These are phyloP conservation scores for Solanum corneliomulleri DNA, from an alignment of 257 asterid genomes.

Conservation along the genomic window DNA sequence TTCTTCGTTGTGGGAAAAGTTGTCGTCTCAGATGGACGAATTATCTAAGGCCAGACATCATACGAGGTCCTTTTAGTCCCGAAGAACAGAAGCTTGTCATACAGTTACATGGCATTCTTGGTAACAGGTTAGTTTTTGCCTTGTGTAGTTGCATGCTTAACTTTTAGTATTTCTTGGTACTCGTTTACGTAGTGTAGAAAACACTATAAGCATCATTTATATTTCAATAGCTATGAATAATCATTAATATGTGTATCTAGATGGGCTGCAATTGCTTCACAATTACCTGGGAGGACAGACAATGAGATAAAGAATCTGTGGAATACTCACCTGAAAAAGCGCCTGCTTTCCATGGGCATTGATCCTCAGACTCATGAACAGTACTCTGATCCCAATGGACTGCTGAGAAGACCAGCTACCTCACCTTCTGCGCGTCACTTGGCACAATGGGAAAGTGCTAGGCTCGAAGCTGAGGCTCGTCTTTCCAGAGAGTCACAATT, in stretches of 20 bases:
- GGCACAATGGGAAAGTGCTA: slow-evolving; percentile 98
- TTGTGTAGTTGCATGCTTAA: background rate
- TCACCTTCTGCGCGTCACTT: slow-evolving; percentile 83
- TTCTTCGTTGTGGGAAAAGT: slow-evolving; percentile 95
- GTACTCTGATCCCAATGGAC: slow-evolving; percentile 9
- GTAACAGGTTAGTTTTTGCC: slow-evolving; percentile 52
- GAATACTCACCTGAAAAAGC: slow-evolving; percentile 91
- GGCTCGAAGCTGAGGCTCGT: slow-evolving; percentile 94
- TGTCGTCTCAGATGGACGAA: slow-evolving; percentile 87
- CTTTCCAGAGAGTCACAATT: slow-evolving; percentile 53
- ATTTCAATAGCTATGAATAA: background rate
- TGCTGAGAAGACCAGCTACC: slow-evolving; percentile 14
- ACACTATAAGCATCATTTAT: background rate
- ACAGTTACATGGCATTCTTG: slow-evolving; percentile 85
- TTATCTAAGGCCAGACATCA: slow-evolving; percentile 90
- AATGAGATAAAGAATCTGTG: slow-evolving; percentile 92
- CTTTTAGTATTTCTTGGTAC: background rate
- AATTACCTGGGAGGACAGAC: slow-evolving; percentile 85
- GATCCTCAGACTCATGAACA: slow-evolving; percentile 84
- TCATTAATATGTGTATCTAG: slow-evolving; percentile 9
- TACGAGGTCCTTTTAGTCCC: slow-evolving; percentile 67
- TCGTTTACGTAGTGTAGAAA: background rate
- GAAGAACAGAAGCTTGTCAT: slow-evolving; percentile 89
- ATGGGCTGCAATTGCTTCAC: slow-evolving; percentile 96
- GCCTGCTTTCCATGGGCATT: slow-evolving; percentile 60